Evolutionary conservation across 2,329 filamentous ascomycete species (phyloP).

Genomic region (Pseudogymnoascus sp.): DNA sequence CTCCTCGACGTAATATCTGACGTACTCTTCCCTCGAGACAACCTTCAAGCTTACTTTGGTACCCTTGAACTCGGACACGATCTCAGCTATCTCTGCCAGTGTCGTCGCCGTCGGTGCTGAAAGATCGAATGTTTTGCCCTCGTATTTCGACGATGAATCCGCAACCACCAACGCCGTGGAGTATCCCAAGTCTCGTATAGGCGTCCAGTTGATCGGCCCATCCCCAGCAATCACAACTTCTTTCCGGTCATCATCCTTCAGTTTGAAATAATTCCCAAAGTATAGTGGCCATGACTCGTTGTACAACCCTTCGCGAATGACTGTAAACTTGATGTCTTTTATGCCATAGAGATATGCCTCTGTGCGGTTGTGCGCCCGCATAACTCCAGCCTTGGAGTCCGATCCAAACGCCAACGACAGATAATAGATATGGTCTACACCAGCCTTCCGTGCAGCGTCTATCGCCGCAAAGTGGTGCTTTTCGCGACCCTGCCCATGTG

Average conservation of each 20-base stretch:
- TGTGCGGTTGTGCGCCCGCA: slow-evolving; percentile 18
- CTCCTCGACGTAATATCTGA: slow-evolving; percentile 16
- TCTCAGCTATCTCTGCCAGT: slow-evolving; percentile 17
- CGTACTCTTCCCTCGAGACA: slow-evolving; percentile 17
- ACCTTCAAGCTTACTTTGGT: slow-evolving; percentile 14
- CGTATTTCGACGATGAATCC: slow-evolving; percentile 12
- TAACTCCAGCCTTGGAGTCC: slow-evolving; percentile 14
- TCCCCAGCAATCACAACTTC: slow-evolving; percentile 22
- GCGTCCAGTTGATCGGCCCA: slow-evolving; percentile 20
- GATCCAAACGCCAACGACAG: slow-evolving; percentile 24
- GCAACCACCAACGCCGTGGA: slow-evolving; percentile 18
- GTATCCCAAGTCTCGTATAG: slow-evolving; percentile 20
- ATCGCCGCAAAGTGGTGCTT: slow-evolving; percentile 18
- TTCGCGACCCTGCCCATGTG: slow-evolving; percentile 17
- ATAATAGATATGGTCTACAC: slow-evolving; percentile 29
- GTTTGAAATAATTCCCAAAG: slow-evolving; percentile 17
- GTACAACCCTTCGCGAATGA: slow-evolving; percentile 22
- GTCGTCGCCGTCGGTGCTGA: slow-evolving; percentile 9
- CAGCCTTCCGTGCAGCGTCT: slow-evolving; percentile 26
- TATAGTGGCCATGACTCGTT: slow-evolving; percentile 23
- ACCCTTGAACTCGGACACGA: slow-evolving; percentile 14
- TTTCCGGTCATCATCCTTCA: slow-evolving; percentile 13
- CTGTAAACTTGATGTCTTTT: slow-evolving; percentile 15
- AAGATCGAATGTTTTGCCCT: slow-evolving; percentile 17
- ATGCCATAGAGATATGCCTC: slow-evolving; percentile 17